Base-by-base conservation (phyloP, 1,139 yeast genomes). In the Candida mesenterica region DNA sequence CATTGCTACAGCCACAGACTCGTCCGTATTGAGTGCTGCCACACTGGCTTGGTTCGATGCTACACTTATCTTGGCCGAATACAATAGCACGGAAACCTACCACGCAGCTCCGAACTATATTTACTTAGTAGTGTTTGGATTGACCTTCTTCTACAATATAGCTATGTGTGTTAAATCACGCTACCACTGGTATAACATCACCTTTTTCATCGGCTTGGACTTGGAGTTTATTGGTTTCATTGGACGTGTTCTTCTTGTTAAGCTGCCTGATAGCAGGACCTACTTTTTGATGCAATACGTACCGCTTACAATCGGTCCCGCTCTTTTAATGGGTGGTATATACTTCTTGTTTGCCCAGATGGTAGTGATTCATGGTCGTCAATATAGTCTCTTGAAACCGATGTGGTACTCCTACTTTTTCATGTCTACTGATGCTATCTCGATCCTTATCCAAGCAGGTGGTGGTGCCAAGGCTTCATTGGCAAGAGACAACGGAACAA, bases 401-500 rank as follows among this genome's bases (percentile, higher is more conserved):
- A 78, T 84, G 79, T 72, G 75, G 57, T 89, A 88, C 57, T 75
- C 89, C 0, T 77, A 79, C 48, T 65, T 83, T 20, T 86, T 85
- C 53, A 78, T 85, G 27, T 62, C 73, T 5, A 69, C 77, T 46
- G 96, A 89, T 50, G 66, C 85, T 9, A 52, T 83, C 6, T 79
- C 95, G 1, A 68, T 89, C 42, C 58, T 81, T 10, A 59, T 89
- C 24, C 97, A 89, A 57, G 96, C 87, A 4, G 78, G 72, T 18
- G 97, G 96, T 24, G 88, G 87, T 37, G 96, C 90, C 41, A 75
- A 81, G 47, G 82, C 89, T 3, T 78, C 94, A 1, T 65, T 72
- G 23, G 75, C 77, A 0, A 62, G 76, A 8, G 53, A 67, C 14
- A 52, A 58, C 3, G 55, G 59, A 16, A 49, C 60, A 17, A 52